Base-by-base conservation (phyloP, 2,329 filamentous ascomycete species). In the Dendryphion nanum region DNA sequence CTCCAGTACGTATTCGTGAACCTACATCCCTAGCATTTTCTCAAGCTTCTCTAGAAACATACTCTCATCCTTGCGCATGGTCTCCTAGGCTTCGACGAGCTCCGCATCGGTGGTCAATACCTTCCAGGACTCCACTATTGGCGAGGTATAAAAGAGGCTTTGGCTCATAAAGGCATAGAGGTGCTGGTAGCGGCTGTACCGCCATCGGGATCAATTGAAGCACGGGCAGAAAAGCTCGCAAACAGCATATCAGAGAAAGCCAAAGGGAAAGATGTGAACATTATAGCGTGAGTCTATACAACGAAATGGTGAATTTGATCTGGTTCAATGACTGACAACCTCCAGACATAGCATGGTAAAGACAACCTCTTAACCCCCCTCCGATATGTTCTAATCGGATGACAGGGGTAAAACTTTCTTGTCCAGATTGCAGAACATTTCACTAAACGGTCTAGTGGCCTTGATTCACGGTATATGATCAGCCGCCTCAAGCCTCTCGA, bases 401-500 rank as follows among this genome's bases (percentile, higher is more conserved):
- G 6, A 29, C 37, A 71, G 66, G 67, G 65, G 66, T 69, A 64
- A 51, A 12, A 38, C 30, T 41, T 26, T 24, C 10, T 16, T 30
- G 12, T n/a, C 29, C 31, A 33, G 18, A 10, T 30, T 16, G 29
- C 10, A 16, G 8, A 18, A 10, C 12, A 10, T 10, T 21, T 7
- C 10, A 33, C 31, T 33, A 21, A 33, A 12, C 18, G 20, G 12
- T 33, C 12, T 51, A 81, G 80, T 37, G 80, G 80, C 6, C 73
- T 83, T 35, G 80, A 83, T 55, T 73, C 80, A 20, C 71, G 80
- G 41, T 81, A 81, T 50, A 81, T 83, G 77, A 79, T 83, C 49
- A 81, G 76, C 42, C 71, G 66, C 29, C 63, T 83, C 16, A 70
- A 72, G 34, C 78, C 78, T 7, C 66, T 68, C 3, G 78, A 82